These are phyloP conservation scores for Syzygium oleosum DNA, from an alignment of 345 rosid species.

Conservation along the genomic window DNA sequence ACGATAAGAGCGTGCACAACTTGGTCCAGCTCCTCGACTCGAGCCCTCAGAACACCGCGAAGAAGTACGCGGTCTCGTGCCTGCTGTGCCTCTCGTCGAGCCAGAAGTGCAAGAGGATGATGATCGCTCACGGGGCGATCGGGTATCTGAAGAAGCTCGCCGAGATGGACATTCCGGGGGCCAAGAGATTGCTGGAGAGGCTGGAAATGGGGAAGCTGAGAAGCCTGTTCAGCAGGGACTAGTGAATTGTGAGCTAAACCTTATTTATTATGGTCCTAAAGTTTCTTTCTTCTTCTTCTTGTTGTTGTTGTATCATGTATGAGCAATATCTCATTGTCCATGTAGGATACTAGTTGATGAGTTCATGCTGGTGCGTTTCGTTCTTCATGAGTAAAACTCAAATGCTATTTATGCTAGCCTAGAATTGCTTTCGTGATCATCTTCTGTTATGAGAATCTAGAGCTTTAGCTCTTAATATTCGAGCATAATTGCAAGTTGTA, in stretches of 20 bases:
- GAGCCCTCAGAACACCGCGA: conserved; percentile 69
- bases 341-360: not conserved
- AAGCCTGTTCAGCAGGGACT: conserved; percentile 54
- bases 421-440: not conserved
- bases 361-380: not conserved
- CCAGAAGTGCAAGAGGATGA: conserved; percentile 84
- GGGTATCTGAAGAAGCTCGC: conserved; percentile 85
- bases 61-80: conserved; percentile 73
- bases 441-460: not conserved
- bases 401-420: not conserved
- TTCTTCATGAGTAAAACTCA: not conserved
- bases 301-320: not conserved
- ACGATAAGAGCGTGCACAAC: conserved; percentile 65
- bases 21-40: conserved; percentile 86
- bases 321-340: conserved; percentile 14
- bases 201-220: conserved; percentile 71
- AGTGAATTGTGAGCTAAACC: not conserved
- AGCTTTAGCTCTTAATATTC: not conserved
- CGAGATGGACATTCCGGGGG: conserved; percentile 82
- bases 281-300: not conserved
- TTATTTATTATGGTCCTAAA: not conserved
- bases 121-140: conserved; percentile 86
- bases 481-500: not conserved
- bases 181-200: conserved; percentile 75
- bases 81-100: conserved; percentile 59